Percentiles rank a stretch among this genome's conserved stretches.
These are phyloP conservation scores for Beta macrorhiza DNA, from an alignment of 179 eudicot species.

Conservation along the genomic window DNA sequence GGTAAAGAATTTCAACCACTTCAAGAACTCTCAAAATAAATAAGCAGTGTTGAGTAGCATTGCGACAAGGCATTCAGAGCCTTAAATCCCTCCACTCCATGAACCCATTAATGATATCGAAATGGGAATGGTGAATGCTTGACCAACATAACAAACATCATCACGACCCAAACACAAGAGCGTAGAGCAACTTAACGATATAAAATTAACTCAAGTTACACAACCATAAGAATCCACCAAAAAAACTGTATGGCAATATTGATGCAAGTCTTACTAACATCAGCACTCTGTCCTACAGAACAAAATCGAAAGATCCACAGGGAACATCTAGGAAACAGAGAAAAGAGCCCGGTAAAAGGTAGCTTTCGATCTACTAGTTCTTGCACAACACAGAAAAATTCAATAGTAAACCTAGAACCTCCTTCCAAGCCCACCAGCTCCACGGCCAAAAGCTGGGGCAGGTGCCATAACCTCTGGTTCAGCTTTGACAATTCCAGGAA, in stretches of 20 bases:
- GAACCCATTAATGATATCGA: no score
- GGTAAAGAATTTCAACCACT: no score
- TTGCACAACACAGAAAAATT: not conserved
- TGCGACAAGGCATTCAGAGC: no score
- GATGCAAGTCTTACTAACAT: slow-evolving; percentile 1
- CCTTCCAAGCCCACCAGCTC: slow-evolving; percentile 19
- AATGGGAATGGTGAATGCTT: no score
- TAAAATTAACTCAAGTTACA: not conserved
- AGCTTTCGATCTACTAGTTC: slow-evolving; percentile 1
- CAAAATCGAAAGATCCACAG: not conserved
- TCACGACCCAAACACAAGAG: not conserved
- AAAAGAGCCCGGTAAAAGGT: not conserved
- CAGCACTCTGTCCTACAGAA: slow-evolving; percentile 11
- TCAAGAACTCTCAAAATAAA: no score
- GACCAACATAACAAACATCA: no score
- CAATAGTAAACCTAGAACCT: slow-evolving; percentile 4
- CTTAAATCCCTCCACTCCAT: no score
- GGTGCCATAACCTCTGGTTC: slow-evolving; percentile 16
- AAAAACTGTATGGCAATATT: slow-evolving; percentile 1
- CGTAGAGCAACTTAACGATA: not conserved
- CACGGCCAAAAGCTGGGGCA: slow-evolving; percentile 13
- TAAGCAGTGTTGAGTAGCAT: no score
- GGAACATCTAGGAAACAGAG: slow-evolving; percentile 1
- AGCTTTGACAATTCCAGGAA: slow-evolving; percentile 19
- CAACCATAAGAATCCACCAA: not conserved